Evolutionary conservation across 139 green algal genomes (phyloP).

Genomic region (Dunaliella primolecta): DNA sequence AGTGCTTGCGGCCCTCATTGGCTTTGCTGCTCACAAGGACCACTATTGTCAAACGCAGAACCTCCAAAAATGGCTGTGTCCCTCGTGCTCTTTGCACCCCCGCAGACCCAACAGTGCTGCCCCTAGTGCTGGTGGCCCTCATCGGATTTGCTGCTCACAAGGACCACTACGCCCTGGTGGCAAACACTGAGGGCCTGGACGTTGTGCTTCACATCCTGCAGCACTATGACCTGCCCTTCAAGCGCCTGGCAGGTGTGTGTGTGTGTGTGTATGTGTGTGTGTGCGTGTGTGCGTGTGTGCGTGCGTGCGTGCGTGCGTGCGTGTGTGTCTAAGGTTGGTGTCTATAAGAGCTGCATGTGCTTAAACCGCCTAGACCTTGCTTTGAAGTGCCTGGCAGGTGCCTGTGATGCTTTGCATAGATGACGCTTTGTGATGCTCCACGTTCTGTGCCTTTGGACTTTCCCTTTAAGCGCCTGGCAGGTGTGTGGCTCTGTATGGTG

Average conservation of each 20-base stretch:
- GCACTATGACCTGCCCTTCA: constrained; percentile 48
- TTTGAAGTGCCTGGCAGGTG: too few species aligned
- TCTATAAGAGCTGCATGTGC: too few species aligned
- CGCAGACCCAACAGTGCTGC: constrained; percentile 42
- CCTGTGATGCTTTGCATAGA: too few species aligned
- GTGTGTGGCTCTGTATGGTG: constrained; percentile 1
- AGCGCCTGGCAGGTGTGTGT: constrained; percentile 39
- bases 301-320: too few species aligned
- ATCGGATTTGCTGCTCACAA: constrained; percentile 42
- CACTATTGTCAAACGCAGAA: too few species aligned
- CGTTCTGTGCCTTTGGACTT: constrained; percentile 44
- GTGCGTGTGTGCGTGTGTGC: too few species aligned
- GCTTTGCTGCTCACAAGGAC: constrained; percentile 34
- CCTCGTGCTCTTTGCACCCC: too few species aligned
- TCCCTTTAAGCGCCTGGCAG: constrained; percentile 48
- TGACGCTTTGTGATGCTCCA: constrained; percentile 42
- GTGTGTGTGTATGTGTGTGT: too few species aligned
- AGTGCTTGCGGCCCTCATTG: constrained; percentile 47
- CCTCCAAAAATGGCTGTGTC: too few species aligned
- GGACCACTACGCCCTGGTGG: constrained; percentile 24
- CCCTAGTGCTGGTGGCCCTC: constrained; percentile 46
- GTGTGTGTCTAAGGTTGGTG: too few species aligned
- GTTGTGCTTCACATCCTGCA: constrained; percentile 45
- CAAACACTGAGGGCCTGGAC: constrained; percentile 28
- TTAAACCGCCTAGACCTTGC: too few species aligned